Evolutionary conservation across 306 rosid genomes (phyloP).

Genomic region (Cotoneaster glaucophyllus): DNA sequence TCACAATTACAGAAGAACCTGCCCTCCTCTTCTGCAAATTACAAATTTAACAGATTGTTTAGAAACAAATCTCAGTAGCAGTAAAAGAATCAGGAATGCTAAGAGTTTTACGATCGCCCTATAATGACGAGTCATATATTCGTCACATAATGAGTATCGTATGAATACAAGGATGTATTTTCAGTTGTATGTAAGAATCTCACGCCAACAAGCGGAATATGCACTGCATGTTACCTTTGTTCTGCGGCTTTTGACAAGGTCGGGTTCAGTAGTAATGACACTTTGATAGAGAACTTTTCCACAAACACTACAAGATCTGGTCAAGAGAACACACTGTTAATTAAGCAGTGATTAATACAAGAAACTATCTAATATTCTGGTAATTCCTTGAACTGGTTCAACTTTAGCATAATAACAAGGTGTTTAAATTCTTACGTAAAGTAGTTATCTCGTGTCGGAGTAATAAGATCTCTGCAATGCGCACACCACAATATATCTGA

Average conservation of each 20-base stretch:
- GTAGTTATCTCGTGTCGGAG: not conserved
- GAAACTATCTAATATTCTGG: not conserved
- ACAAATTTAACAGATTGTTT: not conserved
- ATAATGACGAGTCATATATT: not conserved
- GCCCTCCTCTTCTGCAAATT: constrained; percentile 36
- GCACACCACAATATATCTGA: not conserved
- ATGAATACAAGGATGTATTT: not conserved
- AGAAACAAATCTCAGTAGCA: not conserved
- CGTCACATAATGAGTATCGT: not conserved
- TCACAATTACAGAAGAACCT: constrained; percentile 24
- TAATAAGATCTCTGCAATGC: not conserved
- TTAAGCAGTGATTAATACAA: not conserved
- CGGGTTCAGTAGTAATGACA: constrained; percentile 7
- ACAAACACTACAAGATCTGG: constrained; percentile 24
- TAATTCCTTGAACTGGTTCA: not conserved
- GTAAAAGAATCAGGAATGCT: too few species aligned
- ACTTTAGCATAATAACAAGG: not conserved
- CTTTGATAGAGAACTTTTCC: constrained; percentile 25
- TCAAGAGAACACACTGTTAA: not conserved
- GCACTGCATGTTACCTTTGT: constrained; percentile 6
- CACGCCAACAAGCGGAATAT: not conserved
- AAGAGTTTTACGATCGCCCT: not conserved
- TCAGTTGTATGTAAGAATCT: not conserved
- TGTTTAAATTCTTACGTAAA: not conserved
- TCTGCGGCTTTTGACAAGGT: constrained; percentile 11